Conservation (phyloP, 257 asterid species). For the Forsythia viridissima region DNA sequence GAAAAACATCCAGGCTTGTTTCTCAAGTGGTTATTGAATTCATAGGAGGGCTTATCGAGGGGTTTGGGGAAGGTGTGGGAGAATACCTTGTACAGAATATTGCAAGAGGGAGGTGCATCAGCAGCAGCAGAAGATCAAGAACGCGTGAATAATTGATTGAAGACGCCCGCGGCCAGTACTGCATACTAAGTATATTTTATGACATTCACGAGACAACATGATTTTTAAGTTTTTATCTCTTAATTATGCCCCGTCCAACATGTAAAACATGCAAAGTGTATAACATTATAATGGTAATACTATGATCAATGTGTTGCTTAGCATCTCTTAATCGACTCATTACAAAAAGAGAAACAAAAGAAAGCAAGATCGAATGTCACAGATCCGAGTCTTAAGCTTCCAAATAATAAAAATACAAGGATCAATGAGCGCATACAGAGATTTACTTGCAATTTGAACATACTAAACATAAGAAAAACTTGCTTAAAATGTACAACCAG, state of each 20-base stretch:
- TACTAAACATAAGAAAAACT: background rate
- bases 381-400: background rate
- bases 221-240: background rate
- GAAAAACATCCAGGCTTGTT: conserved; percentile 69
- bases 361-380: background rate
- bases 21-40: conserved; percentile 72
- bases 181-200: background rate
- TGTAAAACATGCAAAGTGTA: background rate
- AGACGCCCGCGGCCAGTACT: background rate
- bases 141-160: background rate
- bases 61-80: conserved; percentile 81
- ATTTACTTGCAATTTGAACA: background rate
- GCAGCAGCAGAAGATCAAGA: conserved; percentile 32
- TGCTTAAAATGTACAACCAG: conserved; percentile 7
- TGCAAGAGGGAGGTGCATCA: conserved; percentile 46
- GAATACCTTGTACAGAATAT: conserved; percentile 57
- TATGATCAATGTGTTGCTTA: background rate
- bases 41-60: conserved; percentile 72
- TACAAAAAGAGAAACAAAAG: too few relatives aligned
- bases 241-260: background rate
- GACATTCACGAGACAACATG: background rate
- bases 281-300: background rate
- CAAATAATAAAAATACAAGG: background rate
- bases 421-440: background rate
- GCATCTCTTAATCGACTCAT: background rate